Evolutionary conservation across 2,329 filamentous ascomycete species (phyloP).

Genomic region (Colletotrichum sp.): DNA sequence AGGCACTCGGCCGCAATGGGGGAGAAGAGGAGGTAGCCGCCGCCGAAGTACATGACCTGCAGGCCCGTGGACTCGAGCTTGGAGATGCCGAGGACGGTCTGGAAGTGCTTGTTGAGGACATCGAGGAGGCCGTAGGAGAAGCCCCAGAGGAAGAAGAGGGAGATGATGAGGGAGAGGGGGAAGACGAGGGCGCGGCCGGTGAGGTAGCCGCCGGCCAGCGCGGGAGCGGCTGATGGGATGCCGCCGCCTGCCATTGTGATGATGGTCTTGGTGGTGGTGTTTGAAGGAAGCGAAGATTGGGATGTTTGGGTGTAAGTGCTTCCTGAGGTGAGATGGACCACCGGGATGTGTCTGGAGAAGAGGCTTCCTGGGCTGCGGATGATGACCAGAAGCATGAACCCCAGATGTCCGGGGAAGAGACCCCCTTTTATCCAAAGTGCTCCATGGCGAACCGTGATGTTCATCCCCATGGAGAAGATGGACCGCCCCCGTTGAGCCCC

Average conservation of each 20-base stretch:
- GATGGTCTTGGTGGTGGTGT: neutral
- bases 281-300: neutral
- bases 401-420: neutral
- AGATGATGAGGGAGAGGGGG: conserved; percentile 53
- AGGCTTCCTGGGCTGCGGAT: neutral
- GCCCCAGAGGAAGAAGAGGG: conserved; percentile 22
- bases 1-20: conserved; percentile 44
- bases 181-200: conserved; percentile 46
- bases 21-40: conserved; percentile 44
- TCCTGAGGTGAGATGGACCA: neutral
- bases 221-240: conserved; percentile 37
- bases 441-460: neutral
- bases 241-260: conserved; percentile 46
- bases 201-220: conserved; percentile 41
- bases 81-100: conserved; percentile 49
- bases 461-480: neutral
- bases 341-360: neutral
- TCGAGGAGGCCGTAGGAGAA: conserved; percentile 23
- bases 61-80: conserved; percentile 43
- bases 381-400: neutral
- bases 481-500: neutral
- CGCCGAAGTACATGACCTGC: conserved; percentile 45
- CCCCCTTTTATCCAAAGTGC: neutral
- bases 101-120: conserved; percentile 53
- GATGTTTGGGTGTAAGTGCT: neutral